These are phyloP conservation scores for Jaltomata sinuosa DNA, from an alignment of 257 asterid genomes.

Conservation along the genomic window DNA sequence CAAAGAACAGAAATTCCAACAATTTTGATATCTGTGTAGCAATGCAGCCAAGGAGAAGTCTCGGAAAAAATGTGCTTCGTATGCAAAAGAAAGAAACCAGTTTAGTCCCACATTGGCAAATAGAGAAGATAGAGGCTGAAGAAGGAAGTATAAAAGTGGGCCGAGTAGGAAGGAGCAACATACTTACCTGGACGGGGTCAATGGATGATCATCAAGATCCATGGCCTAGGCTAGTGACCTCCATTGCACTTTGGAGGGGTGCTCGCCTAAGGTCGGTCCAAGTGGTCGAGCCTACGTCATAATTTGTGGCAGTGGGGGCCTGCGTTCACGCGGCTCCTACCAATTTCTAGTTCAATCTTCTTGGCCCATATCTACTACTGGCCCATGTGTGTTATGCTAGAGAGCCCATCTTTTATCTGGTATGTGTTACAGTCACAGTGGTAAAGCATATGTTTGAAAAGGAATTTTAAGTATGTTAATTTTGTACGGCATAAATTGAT, in stretches of 20 bases:
- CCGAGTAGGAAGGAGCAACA: not conserved
- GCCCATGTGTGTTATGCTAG: no score
- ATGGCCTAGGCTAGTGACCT: conserved; percentile 17
- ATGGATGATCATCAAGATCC: conserved; percentile 9
- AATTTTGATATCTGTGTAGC: no score
- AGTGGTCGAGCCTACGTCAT: conserved; percentile 13
- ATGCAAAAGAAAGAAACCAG: not conserved
- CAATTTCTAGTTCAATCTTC: not conserved
- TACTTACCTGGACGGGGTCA: conserved; percentile 23
- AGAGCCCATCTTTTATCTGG: no score
- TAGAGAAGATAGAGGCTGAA: not conserved
- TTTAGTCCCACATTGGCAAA: not conserved
- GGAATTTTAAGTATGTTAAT: no score
- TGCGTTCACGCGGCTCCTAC: conserved; percentile 11
- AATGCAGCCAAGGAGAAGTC: no score
- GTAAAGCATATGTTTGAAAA: no score
- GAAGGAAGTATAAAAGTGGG: not conserved
- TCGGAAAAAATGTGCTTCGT: no score
- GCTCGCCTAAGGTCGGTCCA: conserved; percentile 7
- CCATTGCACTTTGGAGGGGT: conserved; percentile 25
- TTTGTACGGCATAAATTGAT: no score
- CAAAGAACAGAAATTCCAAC: not conserved
- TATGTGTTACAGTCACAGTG: no score
- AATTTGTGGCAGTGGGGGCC: conserved; percentile 9
- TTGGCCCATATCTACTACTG: no score